Percentiles rank a stretch among this genome's conserved stretches.
phyloP scores from a whole-genome alignment of 2,329 filamentous ascomycete species.

The Byssothecium circinans region DNA sequence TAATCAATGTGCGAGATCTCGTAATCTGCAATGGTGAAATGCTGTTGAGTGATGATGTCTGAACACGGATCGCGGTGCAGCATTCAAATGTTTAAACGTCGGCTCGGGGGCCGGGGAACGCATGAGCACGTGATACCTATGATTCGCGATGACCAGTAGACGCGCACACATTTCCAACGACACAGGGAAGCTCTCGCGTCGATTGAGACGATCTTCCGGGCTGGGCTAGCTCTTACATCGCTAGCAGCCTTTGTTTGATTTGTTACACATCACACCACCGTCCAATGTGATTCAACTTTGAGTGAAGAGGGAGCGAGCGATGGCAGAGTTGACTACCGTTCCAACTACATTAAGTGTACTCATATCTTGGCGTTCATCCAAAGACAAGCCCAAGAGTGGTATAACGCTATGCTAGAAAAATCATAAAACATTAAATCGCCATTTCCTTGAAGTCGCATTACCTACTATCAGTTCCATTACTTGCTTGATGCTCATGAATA shows the following conservation, averaged over 20 bases:
- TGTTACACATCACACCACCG: too few species aligned
- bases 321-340: too few species aligned
- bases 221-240: too few species aligned
- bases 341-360: slow-evolving; percentile 39
- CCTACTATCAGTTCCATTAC: slow-evolving; percentile 17
- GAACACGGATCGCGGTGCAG: too few species aligned
- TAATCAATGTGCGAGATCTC: not conserved
- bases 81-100: too few species aligned
- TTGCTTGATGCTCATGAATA: slow-evolving; percentile 36
- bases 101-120: too few species aligned
- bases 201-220: too few species aligned
- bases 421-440: slow-evolving; percentile 41
- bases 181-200: not conserved
- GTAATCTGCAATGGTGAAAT: not conserved
- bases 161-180: not conserved
- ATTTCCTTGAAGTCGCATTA: slow-evolving; percentile 14
- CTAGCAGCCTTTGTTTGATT: too few species aligned
- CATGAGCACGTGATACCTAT: slow-evolving; percentile 11
- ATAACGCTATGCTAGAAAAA: slow-evolving; percentile 43
- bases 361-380: slow-evolving; percentile 32
- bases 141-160: not conserved
- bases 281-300: too few species aligned
- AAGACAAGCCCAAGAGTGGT: slow-evolving; percentile 35
- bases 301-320: too few species aligned
- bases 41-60: not conserved